These are phyloP conservation scores for Dryadomyces sulphureus DNA, from an alignment of 2,329 filamentous ascomycete species.

Conservation along the genomic window DNA sequence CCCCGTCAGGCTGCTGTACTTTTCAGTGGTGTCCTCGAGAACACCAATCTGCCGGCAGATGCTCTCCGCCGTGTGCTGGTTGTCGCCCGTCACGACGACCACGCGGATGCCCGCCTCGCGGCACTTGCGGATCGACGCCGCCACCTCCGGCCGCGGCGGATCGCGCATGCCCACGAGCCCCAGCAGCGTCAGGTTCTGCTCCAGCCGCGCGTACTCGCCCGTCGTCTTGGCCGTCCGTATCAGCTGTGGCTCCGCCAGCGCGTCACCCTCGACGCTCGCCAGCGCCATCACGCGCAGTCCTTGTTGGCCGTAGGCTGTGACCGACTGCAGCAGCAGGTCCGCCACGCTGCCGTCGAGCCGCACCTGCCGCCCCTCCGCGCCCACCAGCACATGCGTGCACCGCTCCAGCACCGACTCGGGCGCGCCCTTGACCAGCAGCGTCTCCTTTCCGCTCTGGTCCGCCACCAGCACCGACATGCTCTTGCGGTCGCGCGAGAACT, in stretches of 20 bases:
- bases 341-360: conserved; percentile 54
- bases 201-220: conserved; percentile 69
- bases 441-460: conserved; percentile 40
- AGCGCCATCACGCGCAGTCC: conserved; percentile 92
- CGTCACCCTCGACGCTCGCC: conserved; percentile 58
- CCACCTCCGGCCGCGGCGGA: conserved; percentile 84
- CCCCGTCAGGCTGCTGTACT: conserved; percentile 91
- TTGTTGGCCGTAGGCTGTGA: conserved; percentile 79
- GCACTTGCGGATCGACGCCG: conserved; percentile 74
- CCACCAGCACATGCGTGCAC: conserved; percentile 69
- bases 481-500: conserved; percentile 95
- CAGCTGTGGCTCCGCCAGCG: conserved; percentile 51
- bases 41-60: conserved; percentile 97
- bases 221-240: conserved; percentile 65
- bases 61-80: conserved; percentile 91
- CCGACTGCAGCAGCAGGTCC: conserved; percentile 59
- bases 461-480: conserved; percentile 91
- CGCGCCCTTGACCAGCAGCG: conserved; percentile 88
- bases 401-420: conserved; percentile 89
- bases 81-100: conserved; percentile 96
- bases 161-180: conserved; percentile 95
- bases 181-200: conserved; percentile 88
- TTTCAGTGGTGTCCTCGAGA: conserved; percentile 59
- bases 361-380: conserved; percentile 63
- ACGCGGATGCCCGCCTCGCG: conserved; percentile 88